Evolutionary conservation across 768 basidiomycete species (phyloP).

Genomic region (Kwoniella dejecticola): DNA sequence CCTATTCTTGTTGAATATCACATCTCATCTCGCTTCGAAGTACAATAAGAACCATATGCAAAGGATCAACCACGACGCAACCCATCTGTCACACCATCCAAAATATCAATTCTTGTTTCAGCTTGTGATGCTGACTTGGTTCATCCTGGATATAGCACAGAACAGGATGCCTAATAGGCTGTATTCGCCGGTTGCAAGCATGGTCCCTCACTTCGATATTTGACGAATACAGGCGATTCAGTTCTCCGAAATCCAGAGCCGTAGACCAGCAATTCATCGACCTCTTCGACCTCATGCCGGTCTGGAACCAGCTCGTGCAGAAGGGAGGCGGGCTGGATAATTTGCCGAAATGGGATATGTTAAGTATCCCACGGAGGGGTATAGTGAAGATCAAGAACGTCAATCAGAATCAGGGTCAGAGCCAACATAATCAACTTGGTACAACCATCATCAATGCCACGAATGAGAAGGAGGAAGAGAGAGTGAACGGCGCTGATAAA

Average conservation of each 20-base stretch:
- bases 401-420: not conserved
- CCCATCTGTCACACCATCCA: too few relatives aligned
- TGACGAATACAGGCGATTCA: slow-evolving; percentile 56
- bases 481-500: too few relatives aligned
- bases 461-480: too few relatives aligned
- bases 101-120: too few relatives aligned
- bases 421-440: not conserved
- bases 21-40: too few relatives aligned
- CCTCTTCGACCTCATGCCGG: slow-evolving; percentile 49
- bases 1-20: too few relatives aligned
- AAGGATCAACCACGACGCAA: too few relatives aligned
- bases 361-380: slow-evolving; percentile 25
- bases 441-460: too few relatives aligned
- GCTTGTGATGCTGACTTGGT: not conserved
- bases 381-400: not conserved
- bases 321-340: slow-evolving; percentile 37
- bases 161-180: slow-evolving; percentile 58
- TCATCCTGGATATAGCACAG: slow-evolving; percentile 57
- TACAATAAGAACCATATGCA: too few relatives aligned
- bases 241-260: slow-evolving; percentile 55
- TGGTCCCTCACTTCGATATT: slow-evolving; percentile 56
- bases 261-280: slow-evolving; percentile 58
- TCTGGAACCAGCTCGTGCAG: slow-evolving; percentile 43
- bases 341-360: slow-evolving; percentile 47
- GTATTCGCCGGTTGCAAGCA: slow-evolving; percentile 55